A percentile compares a stretch with the other conserved stretches of the same genome.
These are phyloP conservation scores for Globisporangium nagaii DNA, from an alignment of 352 stramenopile species.

Conservation along the genomic window DNA sequence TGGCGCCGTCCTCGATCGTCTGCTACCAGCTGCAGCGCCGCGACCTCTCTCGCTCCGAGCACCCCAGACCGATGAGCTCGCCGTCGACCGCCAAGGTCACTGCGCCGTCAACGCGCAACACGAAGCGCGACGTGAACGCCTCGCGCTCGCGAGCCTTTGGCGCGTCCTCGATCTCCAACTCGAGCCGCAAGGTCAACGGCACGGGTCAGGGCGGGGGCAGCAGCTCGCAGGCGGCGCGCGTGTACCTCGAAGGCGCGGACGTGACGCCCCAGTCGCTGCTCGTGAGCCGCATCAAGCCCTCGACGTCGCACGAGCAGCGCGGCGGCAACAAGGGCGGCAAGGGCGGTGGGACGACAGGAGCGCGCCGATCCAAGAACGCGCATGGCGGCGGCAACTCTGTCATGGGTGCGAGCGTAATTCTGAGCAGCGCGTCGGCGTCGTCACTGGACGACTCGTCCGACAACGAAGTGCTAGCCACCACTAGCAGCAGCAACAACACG, in stretches of 20 bases:
- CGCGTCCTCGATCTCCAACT: conserved; percentile 59
- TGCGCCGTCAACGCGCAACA: conserved; percentile 21
- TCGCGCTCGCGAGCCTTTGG: conserved; percentile 53
- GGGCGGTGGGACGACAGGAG: conserved; percentile 14
- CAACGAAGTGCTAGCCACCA: conserved; percentile 13
- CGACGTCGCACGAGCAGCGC: conserved; percentile 24
- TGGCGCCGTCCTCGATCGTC: too few relatives aligned
- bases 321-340: conserved; percentile 17
- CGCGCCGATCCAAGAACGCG: conserved; percentile 23
- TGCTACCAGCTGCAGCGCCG: too few relatives aligned
- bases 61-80: conserved; percentile 23
- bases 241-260: conserved; percentile 64
- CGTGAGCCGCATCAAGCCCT: conserved; percentile 63
- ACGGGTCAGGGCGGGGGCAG: conserved; percentile 18
- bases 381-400: conserved; percentile 22
- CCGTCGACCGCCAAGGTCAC: conserved; percentile 28
- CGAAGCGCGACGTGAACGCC: conserved; percentile 42
- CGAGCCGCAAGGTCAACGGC: conserved; percentile 59
- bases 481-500: background rate
- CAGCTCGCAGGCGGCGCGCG: conserved; percentile 35
- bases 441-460: conserved; percentile 57
- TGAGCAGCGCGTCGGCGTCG: conserved; percentile 43
- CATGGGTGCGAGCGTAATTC: conserved; percentile 41
- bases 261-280: conserved; percentile 78
- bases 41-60: background rate